Conservation (phyloP, 1,139 yeast species). For the Zygosaccharomyces sapae region DNA sequence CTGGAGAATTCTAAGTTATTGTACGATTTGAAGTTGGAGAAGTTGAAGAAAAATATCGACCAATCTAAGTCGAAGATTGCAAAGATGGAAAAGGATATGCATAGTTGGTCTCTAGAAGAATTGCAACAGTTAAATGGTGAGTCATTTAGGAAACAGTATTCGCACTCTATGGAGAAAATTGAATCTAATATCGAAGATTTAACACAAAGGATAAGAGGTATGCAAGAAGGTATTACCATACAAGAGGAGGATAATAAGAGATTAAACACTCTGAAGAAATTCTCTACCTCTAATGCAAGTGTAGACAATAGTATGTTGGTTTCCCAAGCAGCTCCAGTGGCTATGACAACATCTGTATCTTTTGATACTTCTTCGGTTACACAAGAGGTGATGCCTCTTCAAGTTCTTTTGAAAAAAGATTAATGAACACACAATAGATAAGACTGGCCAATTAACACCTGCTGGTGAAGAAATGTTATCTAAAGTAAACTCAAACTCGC, state of each 20-base stretch:
- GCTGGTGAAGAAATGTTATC: slow-evolving; percentile 27
- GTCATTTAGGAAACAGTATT: slow-evolving; percentile 17
- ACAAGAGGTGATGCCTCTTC: slow-evolving; percentile 10
- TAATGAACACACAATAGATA: slow-evolving; percentile 24
- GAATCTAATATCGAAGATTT: slow-evolving; percentile 15
- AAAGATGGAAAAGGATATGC: slow-evolving; percentile 32
- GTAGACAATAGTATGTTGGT: slow-evolving; percentile 2
- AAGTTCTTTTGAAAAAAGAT: slow-evolving; percentile 21
- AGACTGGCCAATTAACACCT: slow-evolving; percentile 23
- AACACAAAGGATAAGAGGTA: slow-evolving; percentile 11
- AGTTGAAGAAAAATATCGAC: slow-evolving; percentile 29
- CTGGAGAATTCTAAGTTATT: slow-evolving; percentile 33
- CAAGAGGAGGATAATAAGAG: slow-evolving; percentile 28
- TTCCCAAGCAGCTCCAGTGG: not conserved
- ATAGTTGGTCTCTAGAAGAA: slow-evolving; percentile 22
- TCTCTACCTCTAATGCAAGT: slow-evolving; percentile 11
- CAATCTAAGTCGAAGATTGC: slow-evolving; percentile 21
- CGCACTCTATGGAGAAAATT: slow-evolving; percentile 11
- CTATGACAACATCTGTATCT: not conserved
- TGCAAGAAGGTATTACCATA: slow-evolving; percentile 21
- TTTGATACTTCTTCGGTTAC: slow-evolving; percentile 5
- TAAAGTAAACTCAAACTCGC: slow-evolving; percentile 22
- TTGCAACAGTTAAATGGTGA: slow-evolving; percentile 18
- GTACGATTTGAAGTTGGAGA: slow-evolving; percentile 31
- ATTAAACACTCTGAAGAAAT: slow-evolving; percentile 20